Evolutionary conservation across 768 basidiomycete genomes (phyloP), one percentile per base, ranked within the genome.

Genomic region (Boletus rex-veris): DNA sequence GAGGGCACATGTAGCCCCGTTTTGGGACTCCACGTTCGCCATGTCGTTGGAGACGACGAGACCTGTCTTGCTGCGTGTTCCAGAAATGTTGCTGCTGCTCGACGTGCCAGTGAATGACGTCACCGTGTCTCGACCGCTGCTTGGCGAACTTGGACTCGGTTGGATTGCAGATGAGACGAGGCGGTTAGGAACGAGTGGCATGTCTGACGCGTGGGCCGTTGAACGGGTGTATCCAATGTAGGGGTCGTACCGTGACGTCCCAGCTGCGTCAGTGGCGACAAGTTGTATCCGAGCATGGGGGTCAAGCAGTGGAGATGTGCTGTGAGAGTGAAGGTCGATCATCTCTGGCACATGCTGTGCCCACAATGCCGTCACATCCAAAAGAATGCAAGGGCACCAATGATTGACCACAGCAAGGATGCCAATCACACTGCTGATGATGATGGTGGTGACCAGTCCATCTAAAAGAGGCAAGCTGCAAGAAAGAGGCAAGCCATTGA

Each of bases 141-240:
- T 28, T 2, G 2, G 26, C 14, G 45, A 14, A 16, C 43, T 26
- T 14, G 31, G 37, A 8, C 18, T 15, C 21, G 39, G 46, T 40
- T 36, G 38, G 28, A 40, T 2, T n/a, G 1, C 40, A 11, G 43
- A 26, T 2, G 38, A 11, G 4, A 30, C 54, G 2, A 56, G 45
- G 35, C 59, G 55, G 47, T 59, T 61, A 16, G 55, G 62, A 37
- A 28, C 40, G 26, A 60, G 58, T 37, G 54, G 45, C 3, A 40
- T 37, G 18, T 24, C 21, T 24, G 4, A 7, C 28, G 28, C 28
- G 28, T 28, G 1, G 8, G 7, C 28, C 8, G 28, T 28, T 7
- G 28, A 8, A 28, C 26, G 8, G 15, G 11, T 4, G 42, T 40
- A 24, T 35, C n/a, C 44, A 7, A 14, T 3, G 18, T 39, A 50